Base-by-base conservation (phyloP, 2,329 filamentous ascomycete species). In the Trichoderma sp. region DNA sequence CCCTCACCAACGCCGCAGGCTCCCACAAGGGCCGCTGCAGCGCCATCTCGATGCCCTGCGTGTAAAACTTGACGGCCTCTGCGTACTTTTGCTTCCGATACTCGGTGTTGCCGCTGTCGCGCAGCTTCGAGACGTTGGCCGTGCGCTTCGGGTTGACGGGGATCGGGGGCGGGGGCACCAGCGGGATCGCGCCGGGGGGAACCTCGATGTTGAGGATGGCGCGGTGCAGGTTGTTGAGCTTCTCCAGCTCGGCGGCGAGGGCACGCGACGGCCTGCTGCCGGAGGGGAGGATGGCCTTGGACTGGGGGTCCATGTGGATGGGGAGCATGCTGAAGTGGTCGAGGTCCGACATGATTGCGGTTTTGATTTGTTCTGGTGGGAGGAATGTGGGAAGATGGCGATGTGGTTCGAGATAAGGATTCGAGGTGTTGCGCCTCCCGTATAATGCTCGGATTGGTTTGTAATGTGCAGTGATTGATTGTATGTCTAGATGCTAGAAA, bases 111-210 rank as follows among this genome's bases (percentile, higher is more conserved):
- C 95, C 96, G 75, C 90, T 90, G 83, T 98, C 97, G 83, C 95
- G 94, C 79, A 98, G 92, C 86, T 98, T 98, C 85, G 89, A 91
- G 85, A 99, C 93, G 82, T 95, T 92, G 45, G 94, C 95, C 78
- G 90, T 92, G 81, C 96, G 94, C 87, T 98, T 98, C 69, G 95
- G 95, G 88, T 98, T 97, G 77, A 98, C 93, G 76, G 95, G 95
- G 59, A 97, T 89, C 0, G 97, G 97, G 0, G 96, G 93, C 6
- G 95, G 95, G 0, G 96, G 96, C 24, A 95, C 87, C 65, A 86
- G 88, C 76, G 90, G 89, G 6, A 93, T 90, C 35, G 87, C 84
- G 62, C 91, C 88, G 79, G 71, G 71, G 0, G 95, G 90, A 11
- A 79, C 78, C 12, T 84, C 83, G 76, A 82, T 73, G 74, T 85